Percentiles rank a stretch among this genome's conserved stretches.
phyloP scores from a whole-genome alignment of 306 rosid species.

The barrel medic (Medicago truncatula) region MtrunA17r5.0-ANR NC_053044.1:57163501-57164000 shows the following conservation, averaged over 20 bases:
- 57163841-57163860: slow-evolving; percentile 1
- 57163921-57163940: slow-evolving; percentile 59
- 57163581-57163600: too few species aligned
- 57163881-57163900: slow-evolving; percentile 17
- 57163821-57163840: slow-evolving; percentile 4
- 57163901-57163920: slow-evolving; percentile 59
- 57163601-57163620: too few species aligned
- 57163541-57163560: too few species aligned
- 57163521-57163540: too few species aligned
- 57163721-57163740: neutral
- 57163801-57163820: neutral
- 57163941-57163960: slow-evolving; percentile 75
- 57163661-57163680: neutral
- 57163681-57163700: neutral
- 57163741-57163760: neutral
- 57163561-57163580: too few species aligned
- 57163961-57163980: slow-evolving; percentile 82
- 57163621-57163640: neutral
- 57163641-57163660: neutral
- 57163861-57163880: neutral
- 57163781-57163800: neutral
- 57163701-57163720: neutral
- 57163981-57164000: slow-evolving; percentile 84
- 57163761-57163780: neutral
- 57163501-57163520: too few species aligned